Conservation (phyloP, 352 stramenopile species). For the Phytophthora cactorum region DNA sequence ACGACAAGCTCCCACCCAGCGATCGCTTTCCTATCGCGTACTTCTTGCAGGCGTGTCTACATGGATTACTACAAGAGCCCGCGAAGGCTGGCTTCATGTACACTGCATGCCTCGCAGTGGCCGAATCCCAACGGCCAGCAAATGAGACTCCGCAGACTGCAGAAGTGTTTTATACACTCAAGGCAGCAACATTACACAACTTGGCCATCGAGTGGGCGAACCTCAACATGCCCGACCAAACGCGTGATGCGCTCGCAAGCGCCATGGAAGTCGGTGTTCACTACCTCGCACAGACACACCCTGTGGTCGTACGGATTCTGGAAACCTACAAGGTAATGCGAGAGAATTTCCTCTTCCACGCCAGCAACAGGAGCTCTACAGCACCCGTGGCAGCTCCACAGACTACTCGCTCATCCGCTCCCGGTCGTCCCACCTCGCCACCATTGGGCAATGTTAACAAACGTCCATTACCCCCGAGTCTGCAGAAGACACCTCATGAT, state of each 20-base stretch:
- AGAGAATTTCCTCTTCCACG: slow-evolving; percentile 64
- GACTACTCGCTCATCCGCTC: not conserved
- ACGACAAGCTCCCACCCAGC: slow-evolving; percentile 53
- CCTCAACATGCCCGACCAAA: slow-evolving; percentile 65
- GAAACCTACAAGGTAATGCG: slow-evolving; percentile 79
- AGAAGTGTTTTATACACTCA: slow-evolving; percentile 59
- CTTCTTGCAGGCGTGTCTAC: slow-evolving; percentile 65
- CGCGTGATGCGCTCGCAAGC: slow-evolving; percentile 55
- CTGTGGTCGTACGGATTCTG: slow-evolving; percentile 57
- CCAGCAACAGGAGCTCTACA: slow-evolving; percentile 16
- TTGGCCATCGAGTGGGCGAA: slow-evolving; percentile 78
- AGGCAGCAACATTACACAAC: slow-evolving; percentile 71
- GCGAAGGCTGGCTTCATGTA: slow-evolving; percentile 74
- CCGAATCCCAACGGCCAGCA: slow-evolving; percentile 41
- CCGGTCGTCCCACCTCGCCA: slow-evolving; percentile 14
- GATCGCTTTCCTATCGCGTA: slow-evolving; percentile 70
- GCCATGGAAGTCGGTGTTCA: slow-evolving; percentile 73
- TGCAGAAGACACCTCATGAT: slow-evolving; percentile 15
- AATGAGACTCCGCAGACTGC: slow-evolving; percentile 26
- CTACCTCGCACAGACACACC: slow-evolving; percentile 55
- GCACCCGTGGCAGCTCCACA: not conserved
- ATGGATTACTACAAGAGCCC: slow-evolving; percentile 60
- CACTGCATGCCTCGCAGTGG: slow-evolving; percentile 54
- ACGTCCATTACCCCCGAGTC: slow-evolving; percentile 31
- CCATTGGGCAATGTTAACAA: slow-evolving; percentile 18